phyloP scores from a whole-genome alignment of 768 basidiomycete species.

The Panaeolus cyanescens region DNA sequence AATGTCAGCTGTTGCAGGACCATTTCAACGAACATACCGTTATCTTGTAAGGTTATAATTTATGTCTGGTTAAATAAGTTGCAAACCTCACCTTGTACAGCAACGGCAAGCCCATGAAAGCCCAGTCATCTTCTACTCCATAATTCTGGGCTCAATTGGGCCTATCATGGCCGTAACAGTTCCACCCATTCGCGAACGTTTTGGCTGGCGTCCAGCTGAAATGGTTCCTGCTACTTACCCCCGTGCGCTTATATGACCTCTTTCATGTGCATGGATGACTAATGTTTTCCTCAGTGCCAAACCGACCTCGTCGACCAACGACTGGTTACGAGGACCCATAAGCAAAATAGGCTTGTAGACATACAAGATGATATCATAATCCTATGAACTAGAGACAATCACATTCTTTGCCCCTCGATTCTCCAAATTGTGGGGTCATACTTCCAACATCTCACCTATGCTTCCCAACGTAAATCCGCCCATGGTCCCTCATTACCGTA shows the following conservation, averaged over 20 bases:
- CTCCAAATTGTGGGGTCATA: too few species aligned
- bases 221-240: slow-evolving; percentile 79
- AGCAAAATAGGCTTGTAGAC: background rate
- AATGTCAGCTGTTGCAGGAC: slow-evolving; percentile 48
- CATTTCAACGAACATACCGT: slow-evolving; percentile 55
- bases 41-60: slow-evolving; percentile 36
- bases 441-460: too few species aligned
- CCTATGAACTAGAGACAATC: background rate
- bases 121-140: slow-evolving; percentile 89
- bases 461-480: too few species aligned
- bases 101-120: slow-evolving; percentile 91
- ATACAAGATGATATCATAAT: background rate
- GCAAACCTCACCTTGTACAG: slow-evolving; percentile 37
- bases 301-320: slow-evolving; percentile 67
- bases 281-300: slow-evolving; percentile 53
- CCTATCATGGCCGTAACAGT: slow-evolving; percentile 73
- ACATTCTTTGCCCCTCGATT: background rate
- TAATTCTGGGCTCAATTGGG: slow-evolving; percentile 72
- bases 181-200: slow-evolving; percentile 76
- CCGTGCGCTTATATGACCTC: slow-evolving; percentile 44
- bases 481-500: too few species aligned
- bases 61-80: background rate
- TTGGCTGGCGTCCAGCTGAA: slow-evolving; percentile 74
- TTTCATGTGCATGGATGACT: background rate
- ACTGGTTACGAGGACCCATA: slow-evolving; percentile 74